These are phyloP conservation scores for Lactifluus piperatus DNA, from an alignment of 768 basidiomycete species.

Conservation along the genomic window DNA sequence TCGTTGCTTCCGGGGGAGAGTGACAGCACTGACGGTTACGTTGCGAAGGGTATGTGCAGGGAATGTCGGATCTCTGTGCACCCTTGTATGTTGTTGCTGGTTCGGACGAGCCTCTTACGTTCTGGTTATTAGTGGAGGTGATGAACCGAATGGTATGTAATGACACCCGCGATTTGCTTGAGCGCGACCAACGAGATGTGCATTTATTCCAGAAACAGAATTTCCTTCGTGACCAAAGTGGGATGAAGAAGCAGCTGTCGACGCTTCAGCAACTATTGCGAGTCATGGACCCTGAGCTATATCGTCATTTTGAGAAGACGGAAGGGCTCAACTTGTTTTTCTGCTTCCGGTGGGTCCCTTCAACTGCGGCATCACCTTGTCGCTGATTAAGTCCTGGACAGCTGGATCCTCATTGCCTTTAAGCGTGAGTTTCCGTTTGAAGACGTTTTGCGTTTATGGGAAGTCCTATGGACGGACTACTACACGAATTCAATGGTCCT, in stretches of 20 bases:
- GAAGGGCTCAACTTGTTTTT: slow-evolving; percentile 94
- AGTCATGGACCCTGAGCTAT: slow-evolving; percentile 94
- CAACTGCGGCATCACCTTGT: background rate
- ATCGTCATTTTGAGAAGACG: slow-evolving; percentile 81
- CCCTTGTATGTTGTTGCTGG: slow-evolving; percentile 90
- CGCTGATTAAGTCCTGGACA: slow-evolving; percentile 25
- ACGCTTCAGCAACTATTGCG: slow-evolving; percentile 85
- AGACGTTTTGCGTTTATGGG: slow-evolving; percentile 87
- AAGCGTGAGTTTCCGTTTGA: slow-evolving; percentile 95
- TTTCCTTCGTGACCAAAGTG: slow-evolving; percentile 92
- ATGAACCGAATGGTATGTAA: slow-evolving; percentile 87
- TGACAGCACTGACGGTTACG: slow-evolving; percentile 19
- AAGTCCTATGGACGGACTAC: slow-evolving; percentile 87
- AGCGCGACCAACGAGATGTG: background rate
- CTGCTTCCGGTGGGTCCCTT: slow-evolving; percentile 74
- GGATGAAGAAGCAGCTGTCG: slow-evolving; percentile 91
- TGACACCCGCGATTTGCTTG: background rate
- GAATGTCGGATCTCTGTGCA: slow-evolving; percentile 94
- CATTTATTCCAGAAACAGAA: slow-evolving; percentile 70
- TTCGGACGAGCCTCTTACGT: slow-evolving; percentile 82
- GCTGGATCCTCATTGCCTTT: slow-evolving; percentile 89
- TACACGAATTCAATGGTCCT: slow-evolving; percentile 85
- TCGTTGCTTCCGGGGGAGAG: background rate
- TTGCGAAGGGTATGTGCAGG: slow-evolving; percentile 86
- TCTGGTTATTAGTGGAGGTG: slow-evolving; percentile 93